Conservation (phyloP, 768 basidiomycete genomes). For the Termitomyces titanicus region DNA sequence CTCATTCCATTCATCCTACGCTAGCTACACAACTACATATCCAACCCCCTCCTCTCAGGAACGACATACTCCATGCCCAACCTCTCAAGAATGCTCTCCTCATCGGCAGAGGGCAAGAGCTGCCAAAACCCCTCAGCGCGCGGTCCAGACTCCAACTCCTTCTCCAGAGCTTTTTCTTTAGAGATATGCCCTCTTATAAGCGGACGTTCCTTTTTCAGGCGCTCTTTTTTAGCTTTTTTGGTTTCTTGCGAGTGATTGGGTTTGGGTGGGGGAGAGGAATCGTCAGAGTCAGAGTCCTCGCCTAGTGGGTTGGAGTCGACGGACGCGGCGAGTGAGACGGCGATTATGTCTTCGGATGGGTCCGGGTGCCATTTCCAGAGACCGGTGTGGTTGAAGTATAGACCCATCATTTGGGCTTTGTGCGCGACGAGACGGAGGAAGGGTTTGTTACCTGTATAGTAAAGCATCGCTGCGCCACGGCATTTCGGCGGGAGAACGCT, state of each 20-base stretch:
- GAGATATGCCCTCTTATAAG: not conserved
- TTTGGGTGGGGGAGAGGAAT: not conserved
- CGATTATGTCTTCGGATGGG: not conserved
- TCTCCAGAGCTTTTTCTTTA: not conserved
- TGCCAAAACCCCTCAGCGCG: constrained; percentile 40
- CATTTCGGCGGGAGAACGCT: constrained; percentile 47
- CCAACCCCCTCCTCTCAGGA: constrained; percentile 31
- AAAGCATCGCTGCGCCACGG: constrained; percentile 48
- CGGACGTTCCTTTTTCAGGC: not conserved
- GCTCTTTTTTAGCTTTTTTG: not conserved
- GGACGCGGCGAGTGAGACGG: too few relatives aligned
- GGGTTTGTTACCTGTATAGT: constrained; percentile 52
- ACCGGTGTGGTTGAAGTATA: constrained; percentile 59
- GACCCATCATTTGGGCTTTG: constrained; percentile 39
- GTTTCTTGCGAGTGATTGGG: not conserved
- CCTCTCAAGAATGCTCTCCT: constrained; percentile 41
- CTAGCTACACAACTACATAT: too few relatives aligned
- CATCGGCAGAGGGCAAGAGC: constrained; percentile 37
- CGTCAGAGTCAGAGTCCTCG: not conserved
- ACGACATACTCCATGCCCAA: constrained; percentile 40
- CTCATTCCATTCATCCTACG: too few relatives aligned
- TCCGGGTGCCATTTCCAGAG: constrained; percentile 52
- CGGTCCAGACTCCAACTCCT: not conserved
- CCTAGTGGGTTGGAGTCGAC: not conserved
- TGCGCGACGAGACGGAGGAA: constrained; percentile 40